phyloP scores from a whole-genome alignment of 2,329 filamentous ascomycete species.

The Neonectria hederae region DNA sequence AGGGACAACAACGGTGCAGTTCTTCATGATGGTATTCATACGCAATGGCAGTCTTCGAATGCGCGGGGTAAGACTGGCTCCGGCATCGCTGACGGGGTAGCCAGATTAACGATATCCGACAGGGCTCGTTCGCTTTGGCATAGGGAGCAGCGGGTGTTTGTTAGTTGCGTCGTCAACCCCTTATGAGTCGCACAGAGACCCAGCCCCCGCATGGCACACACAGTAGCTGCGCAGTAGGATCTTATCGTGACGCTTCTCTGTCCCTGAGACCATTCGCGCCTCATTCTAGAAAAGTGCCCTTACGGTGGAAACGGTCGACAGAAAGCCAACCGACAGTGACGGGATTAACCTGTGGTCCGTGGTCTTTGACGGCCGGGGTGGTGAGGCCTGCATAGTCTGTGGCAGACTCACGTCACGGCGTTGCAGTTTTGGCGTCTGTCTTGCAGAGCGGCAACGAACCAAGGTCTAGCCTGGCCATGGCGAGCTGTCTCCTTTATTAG shows the following conservation, averaged over 20 bases:
- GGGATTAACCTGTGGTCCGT: constrained; percentile 13
- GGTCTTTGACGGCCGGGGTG: constrained; percentile 1
- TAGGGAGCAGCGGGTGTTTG: constrained; percentile 6
- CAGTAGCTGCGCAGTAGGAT: not conserved
- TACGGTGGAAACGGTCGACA: constrained; percentile 19
- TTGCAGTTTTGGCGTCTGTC: constrained; percentile 22
- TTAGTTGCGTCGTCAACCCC: constrained; percentile 7
- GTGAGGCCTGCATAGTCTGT: not conserved
- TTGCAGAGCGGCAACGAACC: constrained; percentile 31
- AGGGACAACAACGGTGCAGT: not conserved
- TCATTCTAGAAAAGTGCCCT: constrained; percentile 10
- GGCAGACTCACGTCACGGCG: constrained; percentile 17
- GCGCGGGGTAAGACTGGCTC: constrained; percentile 21
- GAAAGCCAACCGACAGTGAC: constrained; percentile 5
- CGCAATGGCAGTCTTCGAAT: not conserved
- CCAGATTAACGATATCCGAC: constrained; percentile 1
- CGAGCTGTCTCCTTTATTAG: constrained; percentile 25
- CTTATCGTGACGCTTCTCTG: not conserved
- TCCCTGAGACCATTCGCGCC: not conserved
- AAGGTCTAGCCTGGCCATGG: constrained; percentile 29
- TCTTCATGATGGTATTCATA: not conserved
- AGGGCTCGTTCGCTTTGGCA: not conserved
- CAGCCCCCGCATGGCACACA: constrained; percentile 9
- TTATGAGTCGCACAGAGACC: not conserved
- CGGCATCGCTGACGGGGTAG: constrained; percentile 15